Evolutionary conservation across 305 asterid species (phyloP).

Genomic region (Stenogyne calaminthoides): DNA sequence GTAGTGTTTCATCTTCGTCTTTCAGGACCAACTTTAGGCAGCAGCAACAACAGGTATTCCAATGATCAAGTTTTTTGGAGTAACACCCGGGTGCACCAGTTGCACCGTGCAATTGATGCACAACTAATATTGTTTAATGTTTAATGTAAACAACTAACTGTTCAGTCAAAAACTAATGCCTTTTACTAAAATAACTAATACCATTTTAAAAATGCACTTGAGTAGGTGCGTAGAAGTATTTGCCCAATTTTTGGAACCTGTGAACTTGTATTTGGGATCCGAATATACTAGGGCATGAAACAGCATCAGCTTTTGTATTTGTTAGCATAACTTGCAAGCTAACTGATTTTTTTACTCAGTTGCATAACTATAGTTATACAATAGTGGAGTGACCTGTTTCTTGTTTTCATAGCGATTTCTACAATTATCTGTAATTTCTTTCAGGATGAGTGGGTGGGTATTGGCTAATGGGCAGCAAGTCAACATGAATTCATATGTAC

Average conservation of each 20-base stretch:
- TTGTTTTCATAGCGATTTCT: not conserved
- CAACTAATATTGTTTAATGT: no score
- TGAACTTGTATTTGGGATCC: no score
- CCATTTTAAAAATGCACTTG: no score
- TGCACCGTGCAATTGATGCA: not conserved
- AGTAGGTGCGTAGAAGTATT: no score
- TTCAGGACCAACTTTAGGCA: conserved; percentile 43
- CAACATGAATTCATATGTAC: conserved; percentile 37
- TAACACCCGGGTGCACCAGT: not conserved
- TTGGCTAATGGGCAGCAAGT: conserved; percentile 42
- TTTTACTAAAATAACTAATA: no score
- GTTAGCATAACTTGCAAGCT: not conserved
- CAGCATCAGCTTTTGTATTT: not conserved
- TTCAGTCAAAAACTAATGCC: no score
- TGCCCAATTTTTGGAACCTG: no score
- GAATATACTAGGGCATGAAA: no score
- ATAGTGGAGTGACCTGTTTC: not conserved
- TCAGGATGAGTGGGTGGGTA: conserved; percentile 52
- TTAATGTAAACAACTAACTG: no score
- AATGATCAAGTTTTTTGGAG: not conserved
- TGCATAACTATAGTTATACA: not conserved
- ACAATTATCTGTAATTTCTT: conserved; percentile 12
- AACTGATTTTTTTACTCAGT: not conserved
- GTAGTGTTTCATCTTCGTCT: conserved; percentile 41
- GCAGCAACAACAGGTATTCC: conserved; percentile 53